Evolutionary conservation across 495 filamentous ascomycete genomes (phyloP), one percentile per base, ranked within the genome.

Genomic region (Aspergillus campestris): DNA sequence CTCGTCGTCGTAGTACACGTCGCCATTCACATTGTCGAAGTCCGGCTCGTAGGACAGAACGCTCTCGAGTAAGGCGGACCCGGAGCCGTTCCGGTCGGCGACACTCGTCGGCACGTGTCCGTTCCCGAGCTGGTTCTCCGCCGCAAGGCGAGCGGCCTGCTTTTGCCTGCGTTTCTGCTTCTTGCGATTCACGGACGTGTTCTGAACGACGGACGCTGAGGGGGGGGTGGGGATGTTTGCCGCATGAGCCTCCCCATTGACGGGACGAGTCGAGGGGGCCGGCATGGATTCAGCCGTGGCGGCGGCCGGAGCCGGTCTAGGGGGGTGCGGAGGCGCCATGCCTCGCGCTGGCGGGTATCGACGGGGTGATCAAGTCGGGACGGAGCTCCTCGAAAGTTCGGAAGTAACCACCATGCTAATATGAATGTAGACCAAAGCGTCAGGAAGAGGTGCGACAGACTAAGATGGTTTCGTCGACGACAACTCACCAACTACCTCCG

Each of bases 91-190:
- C 18, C 50, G 50, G 31, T 59, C 52, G 30, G 48, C 42, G 27
- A 44, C 31, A 35, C 66, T 56, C 24, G 47, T 51, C 15, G 59
- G 48, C 14, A 45, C 47, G 34, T 59, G 56, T 14, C 53, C 63
- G 36, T 57, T 61, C 4, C 49, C 49, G 8, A 50, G 38, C 32
- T 59, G 58, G 42, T 71, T 62, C 35, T 71, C 79, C 42, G 80
- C 81, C 31, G 80, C 83, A 46, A 82, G 75, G 12, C 84, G 78
- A 34, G 86, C 86, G 38, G 84, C 85, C 62, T 79, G 71, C 55
- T 90, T 91, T 46, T 81, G 73, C 50, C 85, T 80, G 29, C 85
- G 78, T 65, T 94, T 94, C 61, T 90, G 85, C 65, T 95, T 95
- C 69, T 95, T 95, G 58, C 86, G 80, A 65, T 95, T 95, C 34